Evolutionary conservation across 2,329 filamentous ascomycete genomes (phyloP).

Genomic region (Cyphellophora attinorum): DNA sequence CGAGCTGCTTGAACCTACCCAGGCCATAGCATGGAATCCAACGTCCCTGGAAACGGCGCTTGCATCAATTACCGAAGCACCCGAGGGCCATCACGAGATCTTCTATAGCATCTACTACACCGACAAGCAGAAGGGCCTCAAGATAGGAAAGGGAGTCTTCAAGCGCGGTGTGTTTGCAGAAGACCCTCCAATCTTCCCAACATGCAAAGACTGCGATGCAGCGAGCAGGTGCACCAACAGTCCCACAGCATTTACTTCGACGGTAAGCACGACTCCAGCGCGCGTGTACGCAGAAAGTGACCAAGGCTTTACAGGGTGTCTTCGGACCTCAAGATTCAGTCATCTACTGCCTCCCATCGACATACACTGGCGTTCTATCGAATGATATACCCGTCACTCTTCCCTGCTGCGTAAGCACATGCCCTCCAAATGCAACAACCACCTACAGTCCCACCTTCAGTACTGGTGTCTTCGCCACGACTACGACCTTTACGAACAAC

Average conservation of each 20-base stretch:
- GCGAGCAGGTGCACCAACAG: slow-evolving; percentile 1
- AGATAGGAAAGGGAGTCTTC: slow-evolving; percentile 10
- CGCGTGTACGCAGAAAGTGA: no score
- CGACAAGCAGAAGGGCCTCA: background rate
- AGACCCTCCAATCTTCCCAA: slow-evolving; percentile 12
- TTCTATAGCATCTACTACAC: slow-evolving; percentile 14
- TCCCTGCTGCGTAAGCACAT: slow-evolving; percentile 13
- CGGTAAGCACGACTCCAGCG: no score
- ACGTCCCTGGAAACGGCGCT: slow-evolving; percentile 15
- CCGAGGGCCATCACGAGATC: slow-evolving; percentile 11
- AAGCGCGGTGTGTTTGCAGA: slow-evolving; percentile 14
- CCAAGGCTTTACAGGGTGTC: no score
- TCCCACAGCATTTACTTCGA: no score
- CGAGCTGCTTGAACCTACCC: no score
- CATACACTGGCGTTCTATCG: background rate
- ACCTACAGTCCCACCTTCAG: slow-evolving; percentile 7
- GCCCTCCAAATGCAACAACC: no score
- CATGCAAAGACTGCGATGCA: slow-evolving; percentile 11
- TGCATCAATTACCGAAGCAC: slow-evolving; percentile 9
- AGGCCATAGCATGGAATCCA: background rate
- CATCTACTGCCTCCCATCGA: background rate
- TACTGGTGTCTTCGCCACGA: slow-evolving; percentile 13
- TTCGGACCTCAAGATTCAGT: slow-evolving; percentile 8
- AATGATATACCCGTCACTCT: no score
- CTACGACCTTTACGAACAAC: slow-evolving; percentile 1